Percentiles rank a stretch among this genome's conserved stretches.
phyloP scores from a whole-genome alignment of 306 rosid genomes.

The Rosa rugosa region DNA sequence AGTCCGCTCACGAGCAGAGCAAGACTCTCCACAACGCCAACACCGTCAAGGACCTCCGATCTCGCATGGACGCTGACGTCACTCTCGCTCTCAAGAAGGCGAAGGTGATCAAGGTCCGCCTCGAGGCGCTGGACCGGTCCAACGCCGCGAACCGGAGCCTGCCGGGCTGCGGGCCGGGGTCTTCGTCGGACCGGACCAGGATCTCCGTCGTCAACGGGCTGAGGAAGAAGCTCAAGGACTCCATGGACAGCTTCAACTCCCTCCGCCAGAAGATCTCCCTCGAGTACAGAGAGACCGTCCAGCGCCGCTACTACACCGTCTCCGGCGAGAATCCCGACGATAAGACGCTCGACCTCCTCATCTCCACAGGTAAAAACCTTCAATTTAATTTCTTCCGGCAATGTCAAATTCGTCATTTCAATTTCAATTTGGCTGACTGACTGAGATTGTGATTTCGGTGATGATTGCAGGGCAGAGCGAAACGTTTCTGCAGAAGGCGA shows the following conservation, averaged over 20 bases:
- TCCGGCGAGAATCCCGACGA: slow-evolving; percentile 97
- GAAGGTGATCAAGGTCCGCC: slow-evolving; percentile 73
- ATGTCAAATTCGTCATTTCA: not conserved
- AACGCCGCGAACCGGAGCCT: slow-evolving; percentile 83
- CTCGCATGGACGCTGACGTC: slow-evolving; percentile 89
- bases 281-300: slow-evolving; percentile 89
- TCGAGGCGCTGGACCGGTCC: slow-evolving; percentile 83
- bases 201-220: slow-evolving; percentile 80
- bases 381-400: no score
- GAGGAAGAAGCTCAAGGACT: slow-evolving; percentile 82
- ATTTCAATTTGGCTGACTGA: no score
- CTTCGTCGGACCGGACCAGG: slow-evolving; percentile 90
- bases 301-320: slow-evolving; percentile 86
- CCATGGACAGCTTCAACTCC: slow-evolving; percentile 73
- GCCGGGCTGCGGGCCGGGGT: slow-evolving; percentile 87
- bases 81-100: slow-evolving; percentile 77
- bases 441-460: no score
- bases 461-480: slow-evolving; percentile 73
- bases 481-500: slow-evolving; percentile 77
- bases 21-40: slow-evolving; percentile 81
- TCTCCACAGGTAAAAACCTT: slow-evolving; percentile 65
- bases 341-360: slow-evolving; percentile 76
- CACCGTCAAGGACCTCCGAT: slow-evolving; percentile 72
- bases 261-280: slow-evolving; percentile 65
- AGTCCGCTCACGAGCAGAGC: slow-evolving; percentile 65